Conservation (phyloP, 495 filamentous ascomycete species). For the Sabuloglossum arenarium region DNA sequence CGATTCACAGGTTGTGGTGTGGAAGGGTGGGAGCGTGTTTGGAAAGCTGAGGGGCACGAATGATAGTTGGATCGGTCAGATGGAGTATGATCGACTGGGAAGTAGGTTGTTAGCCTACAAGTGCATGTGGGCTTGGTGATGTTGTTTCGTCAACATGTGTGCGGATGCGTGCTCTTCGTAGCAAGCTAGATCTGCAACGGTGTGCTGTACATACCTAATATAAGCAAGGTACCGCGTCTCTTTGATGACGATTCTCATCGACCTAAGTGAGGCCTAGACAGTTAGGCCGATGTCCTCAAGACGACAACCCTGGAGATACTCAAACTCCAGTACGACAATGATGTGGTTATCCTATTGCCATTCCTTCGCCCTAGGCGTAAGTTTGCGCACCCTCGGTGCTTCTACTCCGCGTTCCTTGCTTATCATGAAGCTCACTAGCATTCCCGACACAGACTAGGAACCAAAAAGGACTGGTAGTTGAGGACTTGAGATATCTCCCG, state of each 20-base stretch:
- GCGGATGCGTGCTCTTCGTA: neutral
- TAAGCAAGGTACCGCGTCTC: neutral
- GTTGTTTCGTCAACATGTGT: neutral
- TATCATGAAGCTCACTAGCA: too few species aligned
- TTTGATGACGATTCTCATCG: neutral
- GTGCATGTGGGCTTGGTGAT: slow-evolving; percentile 20
- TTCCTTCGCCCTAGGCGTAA: too few species aligned
- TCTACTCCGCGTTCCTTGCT: too few species aligned
- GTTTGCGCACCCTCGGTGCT: too few species aligned
- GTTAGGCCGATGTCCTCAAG: too few species aligned
- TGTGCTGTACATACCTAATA: neutral
- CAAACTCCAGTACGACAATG: too few species aligned
- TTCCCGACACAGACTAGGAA: too few species aligned
- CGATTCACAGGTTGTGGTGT: slow-evolving; percentile 83
- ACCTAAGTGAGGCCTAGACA: neutral
- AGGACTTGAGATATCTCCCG: too few species aligned
- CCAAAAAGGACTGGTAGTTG: too few species aligned
- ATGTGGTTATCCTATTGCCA: too few species aligned
- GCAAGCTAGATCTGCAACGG: neutral
- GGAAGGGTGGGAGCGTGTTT: slow-evolving; percentile 96
- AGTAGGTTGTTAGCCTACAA: slow-evolving; percentile 64
- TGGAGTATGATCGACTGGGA: slow-evolving; percentile 79
- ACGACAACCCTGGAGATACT: too few species aligned
- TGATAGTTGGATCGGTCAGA: slow-evolving; percentile 77
- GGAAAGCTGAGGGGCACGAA: slow-evolving; percentile 71